Evolutionary conservation across 169 alveolate genomes (phyloP).

Genomic region (Plasmodium relictum): DNA sequence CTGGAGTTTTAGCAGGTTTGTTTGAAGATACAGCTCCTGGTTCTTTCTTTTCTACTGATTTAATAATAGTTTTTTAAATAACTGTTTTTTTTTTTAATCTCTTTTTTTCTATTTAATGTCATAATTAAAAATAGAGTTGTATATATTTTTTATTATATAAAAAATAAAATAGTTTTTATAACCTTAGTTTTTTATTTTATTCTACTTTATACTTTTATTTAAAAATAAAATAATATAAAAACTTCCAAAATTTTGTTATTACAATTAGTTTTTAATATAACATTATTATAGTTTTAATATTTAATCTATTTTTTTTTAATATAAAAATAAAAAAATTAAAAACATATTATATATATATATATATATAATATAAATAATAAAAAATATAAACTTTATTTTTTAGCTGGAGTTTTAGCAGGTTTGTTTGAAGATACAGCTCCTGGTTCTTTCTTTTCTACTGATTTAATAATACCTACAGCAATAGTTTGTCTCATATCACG

Average conservation of each 20-base stretch:
- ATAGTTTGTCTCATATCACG: conserved; percentile 99
- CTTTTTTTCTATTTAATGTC: background rate
- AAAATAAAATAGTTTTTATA: background rate
- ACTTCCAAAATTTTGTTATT: background rate
- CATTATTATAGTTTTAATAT: conserved; percentile 4
- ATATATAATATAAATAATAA: too few relatives aligned
- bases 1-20: conserved; percentile 53
- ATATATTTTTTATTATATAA: background rate
- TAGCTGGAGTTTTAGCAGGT: conserved; percentile 28
- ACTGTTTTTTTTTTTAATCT: too few relatives aligned
- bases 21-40: conserved; percentile 90
- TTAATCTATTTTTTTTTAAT: background rate
- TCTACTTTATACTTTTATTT: background rate
- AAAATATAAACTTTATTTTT: too few relatives aligned
- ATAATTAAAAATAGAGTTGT: background rate
- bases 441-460: conserved; percentile 96
- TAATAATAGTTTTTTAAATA: too few relatives aligned
- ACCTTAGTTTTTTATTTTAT: background rate
- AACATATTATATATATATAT: conserved; percentile 2
- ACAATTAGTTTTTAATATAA: conserved; percentile 4
- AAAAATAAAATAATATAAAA: background rate
- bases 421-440: conserved; percentile 88
- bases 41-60: conserved; percentile 96
- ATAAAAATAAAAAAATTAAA: background rate
- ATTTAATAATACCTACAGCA: conserved; percentile 99